Conservation (phyloP, 768 basidiomycete species). For the Rickenella mellea region DNA sequence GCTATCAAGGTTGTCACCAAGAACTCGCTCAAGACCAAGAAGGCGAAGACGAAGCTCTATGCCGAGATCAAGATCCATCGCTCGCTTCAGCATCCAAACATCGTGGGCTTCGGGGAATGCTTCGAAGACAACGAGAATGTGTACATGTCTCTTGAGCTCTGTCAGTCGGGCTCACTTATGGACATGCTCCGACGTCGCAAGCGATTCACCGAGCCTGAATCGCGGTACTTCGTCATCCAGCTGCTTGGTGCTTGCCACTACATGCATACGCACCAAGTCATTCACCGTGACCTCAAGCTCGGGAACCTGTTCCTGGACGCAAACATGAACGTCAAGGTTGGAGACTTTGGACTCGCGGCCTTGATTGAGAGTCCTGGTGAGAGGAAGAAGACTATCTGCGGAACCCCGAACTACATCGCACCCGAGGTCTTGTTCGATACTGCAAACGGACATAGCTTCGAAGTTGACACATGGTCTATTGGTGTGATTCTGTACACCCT, state of each 20-base stretch:
- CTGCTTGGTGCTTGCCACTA: conserved; percentile 94
- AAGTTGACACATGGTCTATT: conserved; percentile 97
- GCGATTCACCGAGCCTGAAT: conserved; percentile 85
- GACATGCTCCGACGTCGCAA: conserved; percentile 82
- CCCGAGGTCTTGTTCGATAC: conserved; percentile 96
- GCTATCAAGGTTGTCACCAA: conserved; percentile 97
- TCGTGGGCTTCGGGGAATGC: conserved; percentile 86
- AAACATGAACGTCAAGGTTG: conserved; percentile 93
- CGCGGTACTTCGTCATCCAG: conserved; percentile 88
- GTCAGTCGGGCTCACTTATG: conserved; percentile 83
- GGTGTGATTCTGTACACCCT: conserved; percentile 97
- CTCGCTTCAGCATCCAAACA: conserved; percentile 84
- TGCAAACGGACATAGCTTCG: conserved; percentile 93
- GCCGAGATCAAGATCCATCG: conserved; percentile 98
- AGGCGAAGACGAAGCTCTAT: conserved; percentile 96
- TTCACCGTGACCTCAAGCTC: conserved; percentile 94
- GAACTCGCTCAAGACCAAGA: conserved; percentile 84
- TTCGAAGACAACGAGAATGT: conserved; percentile 95
- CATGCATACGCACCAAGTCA: conserved; percentile 95
- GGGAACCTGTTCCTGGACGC: conserved; percentile 89
- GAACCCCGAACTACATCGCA: conserved; percentile 97
- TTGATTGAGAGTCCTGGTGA: conserved; percentile 95
- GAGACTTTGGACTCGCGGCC: conserved; percentile 95
- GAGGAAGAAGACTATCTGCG: conserved; percentile 97
- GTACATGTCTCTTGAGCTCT: conserved; percentile 94